phyloP scores from a whole-genome alignment of 371 early-diverging fungal genomes.

The Mortierella sp. region DNA sequence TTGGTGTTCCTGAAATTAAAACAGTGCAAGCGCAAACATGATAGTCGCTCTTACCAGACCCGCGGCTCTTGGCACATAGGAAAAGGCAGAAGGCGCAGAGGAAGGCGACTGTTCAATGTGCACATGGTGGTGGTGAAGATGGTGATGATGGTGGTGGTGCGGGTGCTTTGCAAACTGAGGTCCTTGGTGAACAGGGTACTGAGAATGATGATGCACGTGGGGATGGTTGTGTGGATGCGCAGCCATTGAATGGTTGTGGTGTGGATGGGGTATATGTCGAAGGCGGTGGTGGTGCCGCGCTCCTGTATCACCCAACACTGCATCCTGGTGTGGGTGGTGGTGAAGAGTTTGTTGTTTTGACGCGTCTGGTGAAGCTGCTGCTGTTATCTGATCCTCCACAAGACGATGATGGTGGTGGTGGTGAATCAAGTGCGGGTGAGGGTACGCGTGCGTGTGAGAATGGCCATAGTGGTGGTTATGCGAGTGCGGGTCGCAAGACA shows the following conservation, averaged over 20 bases:
- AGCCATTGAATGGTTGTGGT: slow-evolving; percentile 12
- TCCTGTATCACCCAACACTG: background rate
- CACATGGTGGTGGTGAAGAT: slow-evolving; percentile 43
- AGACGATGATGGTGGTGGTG: slow-evolving; percentile 16
- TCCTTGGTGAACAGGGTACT: background rate
- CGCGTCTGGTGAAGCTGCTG: background rate
- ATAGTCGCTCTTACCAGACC: slow-evolving; percentile 35
- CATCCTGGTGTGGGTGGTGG: background rate
- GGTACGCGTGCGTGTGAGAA: background rate
- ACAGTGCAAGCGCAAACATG: background rate
- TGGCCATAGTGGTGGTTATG: slow-evolving; percentile 8
- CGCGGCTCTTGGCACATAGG: slow-evolving; percentile 38
- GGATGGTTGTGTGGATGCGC: slow-evolving; percentile 18
- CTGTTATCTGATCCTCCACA: background rate
- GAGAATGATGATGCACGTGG: slow-evolving; percentile 11
- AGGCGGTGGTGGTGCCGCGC: slow-evolving; percentile 10
- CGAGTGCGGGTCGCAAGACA: slow-evolving; percentile 8
- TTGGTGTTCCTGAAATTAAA: background rate
- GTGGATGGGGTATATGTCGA: slow-evolving; percentile 19
- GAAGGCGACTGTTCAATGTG: slow-evolving; percentile 25
- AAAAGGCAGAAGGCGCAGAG: slow-evolving; percentile 35
- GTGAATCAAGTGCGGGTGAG: background rate
- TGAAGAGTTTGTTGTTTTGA: background rate
- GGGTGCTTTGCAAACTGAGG: slow-evolving; percentile 13
- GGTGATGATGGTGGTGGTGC: slow-evolving; percentile 39